These are phyloP conservation scores for Macaranga tanarius DNA, from an alignment of 441 rosid genomes.

Conservation along the genomic window DNA sequence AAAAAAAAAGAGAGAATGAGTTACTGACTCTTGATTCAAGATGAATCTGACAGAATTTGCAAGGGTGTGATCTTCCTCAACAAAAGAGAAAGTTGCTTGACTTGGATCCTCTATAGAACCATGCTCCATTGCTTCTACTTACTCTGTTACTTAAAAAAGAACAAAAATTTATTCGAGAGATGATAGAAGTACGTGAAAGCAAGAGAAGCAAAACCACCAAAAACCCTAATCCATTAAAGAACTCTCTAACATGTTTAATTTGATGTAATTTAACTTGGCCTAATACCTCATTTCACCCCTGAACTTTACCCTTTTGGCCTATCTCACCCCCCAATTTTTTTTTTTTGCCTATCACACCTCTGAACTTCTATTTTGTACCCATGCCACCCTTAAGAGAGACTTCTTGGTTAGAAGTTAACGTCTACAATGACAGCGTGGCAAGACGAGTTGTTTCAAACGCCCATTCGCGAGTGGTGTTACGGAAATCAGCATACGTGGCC, in stretches of 20 bases:
- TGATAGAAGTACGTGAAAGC: not conserved
- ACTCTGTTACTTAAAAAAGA: constrained; percentile 9
- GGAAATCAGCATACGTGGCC: too few relatives aligned
- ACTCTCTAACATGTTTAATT: not conserved
- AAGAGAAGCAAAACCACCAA: not conserved
- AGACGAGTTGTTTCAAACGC: too few relatives aligned
- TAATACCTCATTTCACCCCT: too few relatives aligned
- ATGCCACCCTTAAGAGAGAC: too few relatives aligned
- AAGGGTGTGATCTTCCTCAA: constrained; percentile 85
- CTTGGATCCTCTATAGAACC: constrained; percentile 42
- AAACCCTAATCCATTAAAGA: not conserved
- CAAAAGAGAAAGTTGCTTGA: constrained; percentile 63
- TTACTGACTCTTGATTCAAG: constrained; percentile 92
- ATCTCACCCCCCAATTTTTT: too few relatives aligned
- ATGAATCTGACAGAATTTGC: constrained; percentile 79
- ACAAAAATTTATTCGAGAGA: not conserved
- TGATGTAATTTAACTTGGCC: not conserved
- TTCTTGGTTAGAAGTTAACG: too few relatives aligned
- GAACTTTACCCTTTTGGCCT: too few relatives aligned
- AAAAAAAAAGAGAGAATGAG: not conserved
- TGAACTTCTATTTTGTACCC: too few relatives aligned
- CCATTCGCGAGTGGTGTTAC: too few relatives aligned
- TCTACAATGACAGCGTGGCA: too few relatives aligned
- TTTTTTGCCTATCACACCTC: too few relatives aligned
- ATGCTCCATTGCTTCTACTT: constrained; percentile 23